Base-by-base conservation (phyloP, 345 rosid genomes). In the Ricinus communis region DNA sequence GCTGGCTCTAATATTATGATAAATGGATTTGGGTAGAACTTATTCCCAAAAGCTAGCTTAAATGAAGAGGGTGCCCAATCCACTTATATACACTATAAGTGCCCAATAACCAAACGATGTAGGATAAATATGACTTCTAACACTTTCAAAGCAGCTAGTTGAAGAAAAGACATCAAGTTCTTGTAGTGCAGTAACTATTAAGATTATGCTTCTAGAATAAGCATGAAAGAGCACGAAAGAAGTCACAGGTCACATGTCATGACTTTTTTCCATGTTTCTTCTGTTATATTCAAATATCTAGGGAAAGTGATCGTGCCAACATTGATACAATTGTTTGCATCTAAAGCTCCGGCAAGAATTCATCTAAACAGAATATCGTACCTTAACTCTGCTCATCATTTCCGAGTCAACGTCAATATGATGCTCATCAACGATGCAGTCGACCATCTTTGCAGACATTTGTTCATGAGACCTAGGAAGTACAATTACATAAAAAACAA, bases 311-410 rank as follows among this genome's bases (percentile, higher is more conserved):
- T 58, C 16, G 38, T 53, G 25, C 9, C 27, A 60, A 8, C 36
- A 45, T 5, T 52, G 5, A 21, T 24, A 41, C 43, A 58, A 46
- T 18, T 57, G 21, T 27, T 28, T 46, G 41, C 30, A 8, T 15
- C 47, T n/a, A 54, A 59, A 33, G 38, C 53, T 49, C 49, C 5
- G 16, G 25, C 11, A 13, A 50, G 51, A 47, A 74, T 30, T 21
- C 21, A 16, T 46, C 57, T 19, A 66, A 55, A 46, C 8, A 47
- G 10, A 60, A 40, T 25, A 68, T 45, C 50, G 65, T 80, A 91
- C 98, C 95, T 91, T 91, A 18, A 83, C 91, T 85, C 79, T 90
- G 78, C 79, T 90, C 73, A 90, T 72, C 96, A 91, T 90, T 81
- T 77, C 87, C 59, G 89, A 65, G 65, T 94, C 97, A 56, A 94